These are phyloP conservation scores for Citrus mangshanensis DNA, from an alignment of 345 rosid species.

Conservation along the genomic window DNA sequence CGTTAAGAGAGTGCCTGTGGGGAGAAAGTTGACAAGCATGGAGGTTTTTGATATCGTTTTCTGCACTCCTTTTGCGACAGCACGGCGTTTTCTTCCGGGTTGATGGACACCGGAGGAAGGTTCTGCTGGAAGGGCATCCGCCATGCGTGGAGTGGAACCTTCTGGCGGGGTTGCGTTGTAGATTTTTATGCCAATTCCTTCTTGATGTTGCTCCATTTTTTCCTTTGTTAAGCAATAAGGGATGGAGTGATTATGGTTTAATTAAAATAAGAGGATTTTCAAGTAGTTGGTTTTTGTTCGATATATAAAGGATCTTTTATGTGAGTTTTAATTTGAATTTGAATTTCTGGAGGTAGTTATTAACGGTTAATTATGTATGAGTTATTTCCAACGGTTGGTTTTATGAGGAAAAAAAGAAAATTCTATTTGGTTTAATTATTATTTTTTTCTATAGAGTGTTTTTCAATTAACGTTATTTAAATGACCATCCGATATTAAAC, in stretches of 20 bases:
- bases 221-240: not conserved
- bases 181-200: constrained; percentile 51
- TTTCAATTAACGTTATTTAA: too few species aligned
- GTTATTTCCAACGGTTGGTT: not conserved
- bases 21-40: constrained; percentile 65
- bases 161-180: constrained; percentile 47
- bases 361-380: constrained; percentile 3
- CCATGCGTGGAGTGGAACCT: constrained; percentile 16
- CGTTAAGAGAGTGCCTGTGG: constrained; percentile 75
- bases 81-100: constrained; percentile 44
- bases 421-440: too few species aligned
- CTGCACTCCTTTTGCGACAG: constrained; percentile 68
- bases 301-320: not conserved
- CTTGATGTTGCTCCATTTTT: constrained; percentile 53
- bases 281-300: not conserved
- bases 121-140: not conserved
- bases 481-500: too few species aligned
- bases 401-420: not conserved
- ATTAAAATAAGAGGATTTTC: not conserved
- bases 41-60: constrained; percentile 72
- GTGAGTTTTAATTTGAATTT: constrained; percentile 13
- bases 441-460: too few species aligned
- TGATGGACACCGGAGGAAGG: not conserved
- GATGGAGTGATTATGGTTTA: not conserved
- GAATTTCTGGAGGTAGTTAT: constrained; percentile 14